These are phyloP conservation scores for Aspergillus affinis DNA, from an alignment of 495 filamentous ascomycete genomes.

Conservation along the genomic window DNA sequence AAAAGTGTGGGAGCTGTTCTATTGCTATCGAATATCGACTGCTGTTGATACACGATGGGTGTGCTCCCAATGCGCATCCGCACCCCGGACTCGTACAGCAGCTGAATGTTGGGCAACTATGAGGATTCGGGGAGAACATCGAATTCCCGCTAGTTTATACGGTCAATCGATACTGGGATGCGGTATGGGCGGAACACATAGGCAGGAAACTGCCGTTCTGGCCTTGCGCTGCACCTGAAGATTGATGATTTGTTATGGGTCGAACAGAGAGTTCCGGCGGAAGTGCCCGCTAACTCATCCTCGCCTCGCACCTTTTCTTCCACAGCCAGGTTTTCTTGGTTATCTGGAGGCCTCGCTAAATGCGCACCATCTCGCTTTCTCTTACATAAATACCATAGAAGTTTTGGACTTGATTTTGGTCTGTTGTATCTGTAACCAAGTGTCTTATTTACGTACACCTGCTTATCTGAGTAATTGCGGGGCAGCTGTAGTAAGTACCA, in stretches of 20 bases:
- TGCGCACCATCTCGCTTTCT: not conserved
- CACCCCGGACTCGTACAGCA: not conserved
- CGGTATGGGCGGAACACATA: no score
- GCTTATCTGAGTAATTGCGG: not conserved
- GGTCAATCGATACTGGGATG: not conserved
- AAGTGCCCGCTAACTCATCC: not conserved
- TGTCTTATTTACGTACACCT: not conserved
- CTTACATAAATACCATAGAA: not conserved
- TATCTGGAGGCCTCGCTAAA: not conserved
- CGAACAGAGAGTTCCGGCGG: not conserved
- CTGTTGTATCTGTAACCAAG: not conserved
- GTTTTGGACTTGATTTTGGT: not conserved
- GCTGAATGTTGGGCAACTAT: not conserved
- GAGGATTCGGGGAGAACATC: not conserved
- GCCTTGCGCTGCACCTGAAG: not conserved
- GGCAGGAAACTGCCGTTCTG: not conserved
- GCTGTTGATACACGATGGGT: not conserved
- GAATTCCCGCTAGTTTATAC: not conserved
- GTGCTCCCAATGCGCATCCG: not conserved
- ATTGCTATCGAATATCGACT: no score
- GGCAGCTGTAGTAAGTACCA: not conserved
- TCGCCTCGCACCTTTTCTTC: not conserved
- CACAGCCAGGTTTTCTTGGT: not conserved
- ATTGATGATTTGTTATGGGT: not conserved
- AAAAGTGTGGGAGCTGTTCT: no score